Conservation (phyloP, 1,284 basidiomycete species). For the Moniliella sp. region DNA sequence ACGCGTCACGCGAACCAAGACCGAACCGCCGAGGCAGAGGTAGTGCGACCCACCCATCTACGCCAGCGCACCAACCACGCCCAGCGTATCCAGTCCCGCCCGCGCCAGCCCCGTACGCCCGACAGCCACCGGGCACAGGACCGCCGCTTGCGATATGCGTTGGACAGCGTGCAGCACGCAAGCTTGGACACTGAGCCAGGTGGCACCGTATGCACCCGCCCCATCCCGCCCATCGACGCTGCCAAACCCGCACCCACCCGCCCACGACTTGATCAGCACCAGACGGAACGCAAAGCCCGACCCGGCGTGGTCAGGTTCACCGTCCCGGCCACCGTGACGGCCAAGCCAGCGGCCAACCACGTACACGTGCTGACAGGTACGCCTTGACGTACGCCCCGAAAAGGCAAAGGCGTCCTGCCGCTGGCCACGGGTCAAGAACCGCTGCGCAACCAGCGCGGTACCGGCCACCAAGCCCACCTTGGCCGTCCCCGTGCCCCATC, state of each 20-base stretch:
- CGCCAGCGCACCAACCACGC: constrained; percentile 57
- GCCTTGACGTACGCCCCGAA: constrained; percentile 8
- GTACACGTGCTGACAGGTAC: constrained; percentile 59
- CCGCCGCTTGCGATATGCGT: constrained; percentile 61
- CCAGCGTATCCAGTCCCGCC: constrained; percentile 67
- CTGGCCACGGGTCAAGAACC: constrained; percentile 29
- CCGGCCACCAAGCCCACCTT: constrained; percentile 26
- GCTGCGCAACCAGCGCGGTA: constrained; percentile 15
- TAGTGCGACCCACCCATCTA: constrained; percentile 73
- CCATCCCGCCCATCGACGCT: constrained; percentile 35
- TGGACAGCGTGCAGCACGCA: constrained; percentile 43
- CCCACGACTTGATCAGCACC: constrained; percentile 65
- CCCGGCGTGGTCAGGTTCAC: constrained; percentile 53
- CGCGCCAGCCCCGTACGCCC: constrained; percentile 65
- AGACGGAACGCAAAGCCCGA: constrained; percentile 53
- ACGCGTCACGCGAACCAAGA: constrained; percentile 54
- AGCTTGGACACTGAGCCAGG: constrained; percentile 33
- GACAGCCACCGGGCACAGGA: constrained; percentile 46
- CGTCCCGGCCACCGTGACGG: constrained; percentile 54
- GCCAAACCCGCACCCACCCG: constrained; percentile 58
- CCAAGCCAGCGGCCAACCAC: constrained; percentile 61
- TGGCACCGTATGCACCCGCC: constrained; percentile 26
- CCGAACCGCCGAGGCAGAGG: constrained; percentile 49
- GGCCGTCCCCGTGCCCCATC: constrained; percentile 4
- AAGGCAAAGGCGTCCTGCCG: constrained; percentile 19